Base-by-base conservation (phyloP, 2,329 filamentous ascomycete species). In the Botrytis porri region DNA sequence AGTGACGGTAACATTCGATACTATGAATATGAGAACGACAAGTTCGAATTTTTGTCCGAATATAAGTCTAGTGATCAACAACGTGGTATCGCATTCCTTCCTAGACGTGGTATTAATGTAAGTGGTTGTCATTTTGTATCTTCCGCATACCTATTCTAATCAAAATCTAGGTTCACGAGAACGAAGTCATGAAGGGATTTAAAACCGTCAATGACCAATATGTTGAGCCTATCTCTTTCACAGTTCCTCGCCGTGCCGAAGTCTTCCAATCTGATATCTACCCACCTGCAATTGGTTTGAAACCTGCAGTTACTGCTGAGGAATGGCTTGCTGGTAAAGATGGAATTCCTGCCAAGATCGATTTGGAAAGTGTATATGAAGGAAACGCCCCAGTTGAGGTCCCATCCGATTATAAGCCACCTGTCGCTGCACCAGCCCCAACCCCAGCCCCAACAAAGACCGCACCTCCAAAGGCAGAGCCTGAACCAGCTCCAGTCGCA, bases 1-100 rank as follows among this genome's bases (percentile, higher is more conserved):
- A 96, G 93, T 83, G 96, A 99, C 81, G 96, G 96, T 80, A 99
- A 99, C 84, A 99, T 99, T 81, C 95, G 96, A 76, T 99, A 99
- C 87, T 99, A 93, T 82, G 96, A 99, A 84, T 97, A 97, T 81
- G 93, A 97, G 81, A 97, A 98, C 84, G 95, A 98, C 87, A 98
- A 98, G 84, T 98, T 99, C 81, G 95, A 99, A 84, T 97, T 93
- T 83, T 86, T 99, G 71, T 97, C 94, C 76, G 95, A 98, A 82
- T 96, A 98, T 88, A 97, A 98, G 84, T 98, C 96, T n/a, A 86
- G 87, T 57, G 96, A 99, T 77, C 95, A 96, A 45, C 96, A 99
- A 84, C 90, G 96, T 81, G 96, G 96, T 79, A 88, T 99, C 79
- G 96, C 94, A 48, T 98, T 99, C 83, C 84, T 98, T 81, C 96